These are phyloP conservation scores for Trypethelium eluteriae DNA, from an alignment of 495 filamentous ascomycete species.

Conservation along the genomic window DNA sequence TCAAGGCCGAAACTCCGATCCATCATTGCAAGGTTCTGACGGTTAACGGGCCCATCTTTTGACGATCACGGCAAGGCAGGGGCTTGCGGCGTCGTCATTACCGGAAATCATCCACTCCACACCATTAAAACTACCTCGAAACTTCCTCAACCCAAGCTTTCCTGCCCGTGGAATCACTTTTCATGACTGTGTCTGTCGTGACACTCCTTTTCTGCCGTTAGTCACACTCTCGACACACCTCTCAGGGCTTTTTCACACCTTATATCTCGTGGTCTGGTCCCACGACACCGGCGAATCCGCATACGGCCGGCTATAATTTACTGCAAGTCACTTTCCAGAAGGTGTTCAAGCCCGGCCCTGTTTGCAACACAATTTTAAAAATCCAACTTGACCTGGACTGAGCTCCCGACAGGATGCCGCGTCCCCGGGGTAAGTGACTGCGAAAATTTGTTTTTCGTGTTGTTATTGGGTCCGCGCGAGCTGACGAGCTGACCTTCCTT, in stretches of 20 bases:
- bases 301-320: not conserved
- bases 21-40: not conserved
- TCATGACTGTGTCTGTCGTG: not conserved
- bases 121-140: constrained; percentile 9
- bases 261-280: not conserved
- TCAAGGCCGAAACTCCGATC: not conserved
- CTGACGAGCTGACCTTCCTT: constrained; percentile 14
- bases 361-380: not conserved
- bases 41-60: constrained; percentile 1
- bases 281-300: not conserved
- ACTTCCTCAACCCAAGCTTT: not conserved
- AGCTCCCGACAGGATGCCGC: not conserved
- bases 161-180: not conserved
- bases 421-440: constrained; percentile 1
- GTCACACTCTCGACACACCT: not conserved
- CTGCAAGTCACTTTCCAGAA: not conserved
- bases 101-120: constrained; percentile 3
- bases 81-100: constrained; percentile 1
- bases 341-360: not conserved
- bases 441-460: not conserved
- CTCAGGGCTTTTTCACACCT: not conserved
- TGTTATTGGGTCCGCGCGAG: not conserved
- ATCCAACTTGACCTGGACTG: not conserved
- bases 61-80: not conserved
- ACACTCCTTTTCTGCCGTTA: not conserved